These are phyloP conservation scores for Globisporangium solare DNA, from an alignment of 352 stramenopile genomes.

Conservation along the genomic window DNA sequence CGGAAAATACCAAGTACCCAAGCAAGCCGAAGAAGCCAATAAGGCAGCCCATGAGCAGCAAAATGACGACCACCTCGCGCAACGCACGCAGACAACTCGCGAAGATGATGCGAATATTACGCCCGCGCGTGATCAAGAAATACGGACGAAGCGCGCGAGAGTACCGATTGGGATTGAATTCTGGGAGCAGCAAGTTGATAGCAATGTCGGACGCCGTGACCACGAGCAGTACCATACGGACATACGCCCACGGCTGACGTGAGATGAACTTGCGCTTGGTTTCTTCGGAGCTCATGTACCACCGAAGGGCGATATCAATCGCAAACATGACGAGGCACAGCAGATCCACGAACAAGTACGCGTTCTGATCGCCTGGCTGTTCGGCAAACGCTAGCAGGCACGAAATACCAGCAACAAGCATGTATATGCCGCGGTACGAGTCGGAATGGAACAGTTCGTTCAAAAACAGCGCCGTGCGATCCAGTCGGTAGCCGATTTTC, in stretches of 20 bases:
- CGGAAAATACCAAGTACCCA: conserved; percentile 75
- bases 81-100: conserved; percentile 73
- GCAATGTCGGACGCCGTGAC: conserved; percentile 52
- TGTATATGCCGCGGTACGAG: conserved; percentile 68
- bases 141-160: conserved; percentile 67
- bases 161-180: conserved; percentile 55
- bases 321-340: conserved; percentile 59
- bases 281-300: conserved; percentile 80
- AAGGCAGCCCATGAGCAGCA: conserved; percentile 68
- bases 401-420: conserved; percentile 57
- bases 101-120: conserved; percentile 85
- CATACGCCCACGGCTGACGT: conserved; percentile 69
- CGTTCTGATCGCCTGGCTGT: conserved; percentile 45
- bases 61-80: conserved; percentile 64
- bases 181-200: conserved; percentile 41
- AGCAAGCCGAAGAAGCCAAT: conserved; percentile 76
- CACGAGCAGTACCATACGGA: conserved; percentile 51
- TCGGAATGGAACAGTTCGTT: conserved; percentile 73
- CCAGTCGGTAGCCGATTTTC: conserved; percentile 77
- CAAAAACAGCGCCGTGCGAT: conserved; percentile 58
- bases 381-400: conserved; percentile 67
- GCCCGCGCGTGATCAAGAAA: conserved; percentile 71
- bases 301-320: conserved; percentile 64
- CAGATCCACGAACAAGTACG: conserved; percentile 58
- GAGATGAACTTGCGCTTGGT: conserved; percentile 76